Evolutionary conservation across 2,329 filamentous ascomycete genomes (phyloP).

Genomic region (Pestalotiopsis sp.): DNA sequence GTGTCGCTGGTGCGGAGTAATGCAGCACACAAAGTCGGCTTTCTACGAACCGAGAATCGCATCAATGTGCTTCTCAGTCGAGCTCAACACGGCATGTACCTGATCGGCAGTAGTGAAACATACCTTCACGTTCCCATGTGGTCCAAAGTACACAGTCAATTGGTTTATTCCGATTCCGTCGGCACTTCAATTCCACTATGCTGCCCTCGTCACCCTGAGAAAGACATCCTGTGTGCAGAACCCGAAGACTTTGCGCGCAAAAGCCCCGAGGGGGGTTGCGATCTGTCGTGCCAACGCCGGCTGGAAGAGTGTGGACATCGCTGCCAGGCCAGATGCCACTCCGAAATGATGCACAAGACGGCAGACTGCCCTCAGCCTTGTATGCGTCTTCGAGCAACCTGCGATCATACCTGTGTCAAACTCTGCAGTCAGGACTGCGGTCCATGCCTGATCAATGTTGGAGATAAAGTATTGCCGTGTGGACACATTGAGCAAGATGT

Average conservation of each 20-base stretch:
- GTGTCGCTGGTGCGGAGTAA: slow-evolving; percentile 75
- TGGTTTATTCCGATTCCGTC: neutral
- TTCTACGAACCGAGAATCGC: slow-evolving; percentile 65
- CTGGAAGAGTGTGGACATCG: neutral
- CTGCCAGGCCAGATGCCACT: neutral
- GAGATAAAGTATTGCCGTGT: neutral
- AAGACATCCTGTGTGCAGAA: neutral
- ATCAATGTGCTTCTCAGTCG: slow-evolving; percentile 71
- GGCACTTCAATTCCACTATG: neutral
- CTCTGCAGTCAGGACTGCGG: neutral
- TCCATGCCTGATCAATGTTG: neutral
- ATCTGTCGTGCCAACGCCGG: neutral
- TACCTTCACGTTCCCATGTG: slow-evolving; percentile 64
- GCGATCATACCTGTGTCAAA: neutral
- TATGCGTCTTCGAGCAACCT: neutral
- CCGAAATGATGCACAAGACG: neutral
- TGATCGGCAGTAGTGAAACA: slow-evolving; percentile 68
- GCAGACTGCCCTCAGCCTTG: neutral
- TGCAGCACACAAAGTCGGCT: slow-evolving; percentile 56
- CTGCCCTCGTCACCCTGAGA: neutral
- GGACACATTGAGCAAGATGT: neutral
- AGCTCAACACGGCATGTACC: slow-evolving; percentile 69
- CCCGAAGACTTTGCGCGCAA: neutral
- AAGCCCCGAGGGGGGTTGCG: neutral
- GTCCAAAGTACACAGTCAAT: slow-evolving; percentile 45